Evolutionary conservation across 768 basidiomycete genomes (phyloP), one percentile per base, ranked within the genome.

Genomic region (Mycena latifolia): DNA sequence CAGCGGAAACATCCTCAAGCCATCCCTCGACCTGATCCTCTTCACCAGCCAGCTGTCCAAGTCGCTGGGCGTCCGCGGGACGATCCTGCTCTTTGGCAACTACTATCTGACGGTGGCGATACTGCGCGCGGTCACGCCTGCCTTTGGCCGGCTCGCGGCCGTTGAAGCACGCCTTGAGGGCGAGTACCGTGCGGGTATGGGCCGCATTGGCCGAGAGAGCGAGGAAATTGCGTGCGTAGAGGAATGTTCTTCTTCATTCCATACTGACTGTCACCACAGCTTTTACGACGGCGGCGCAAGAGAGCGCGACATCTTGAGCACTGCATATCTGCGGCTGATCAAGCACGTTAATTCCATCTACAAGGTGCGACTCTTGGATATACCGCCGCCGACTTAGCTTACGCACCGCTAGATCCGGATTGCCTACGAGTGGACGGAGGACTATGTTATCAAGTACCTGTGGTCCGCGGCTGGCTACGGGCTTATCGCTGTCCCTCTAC

Each of bases 391-490:
- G 35, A 53, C 24, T 58, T 33, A 20, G 52, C 41, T 57, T 28
- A 37, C 28, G 37, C 7, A 18, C 47, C 6, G 39, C 29, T 65
- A 94, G 92, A 93, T 95, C 56, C 90, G 95, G 18, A 94, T 96
- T 51, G 92, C 92, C 2, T 96, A 94, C 73, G 94, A 90, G 79
- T 98, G 93, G 96, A 98, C 94, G 0, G 96, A 98, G 74, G 96
- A 98, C 80, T 96, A 94, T 70, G 92, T 98, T 22, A 95, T 98
- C 83, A 98, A 98, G 77, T 98, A 98, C 76, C 80, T 94, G 11
- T 98, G 95, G 96, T 95, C 93, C 12, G 96, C 96, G 1, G 90
- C 89, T 5, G 97, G 97, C 0, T 99, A 98, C 76, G 86, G 85
- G 5, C 84, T 98, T 24, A 98, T 99, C 73, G 93, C 95, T 10